Evolutionary conservation across 371 early-diverging fungal species (phyloP), one percentile per base, ranked within the genome.

Genomic region (Sporodiniella umbellata): DNA sequence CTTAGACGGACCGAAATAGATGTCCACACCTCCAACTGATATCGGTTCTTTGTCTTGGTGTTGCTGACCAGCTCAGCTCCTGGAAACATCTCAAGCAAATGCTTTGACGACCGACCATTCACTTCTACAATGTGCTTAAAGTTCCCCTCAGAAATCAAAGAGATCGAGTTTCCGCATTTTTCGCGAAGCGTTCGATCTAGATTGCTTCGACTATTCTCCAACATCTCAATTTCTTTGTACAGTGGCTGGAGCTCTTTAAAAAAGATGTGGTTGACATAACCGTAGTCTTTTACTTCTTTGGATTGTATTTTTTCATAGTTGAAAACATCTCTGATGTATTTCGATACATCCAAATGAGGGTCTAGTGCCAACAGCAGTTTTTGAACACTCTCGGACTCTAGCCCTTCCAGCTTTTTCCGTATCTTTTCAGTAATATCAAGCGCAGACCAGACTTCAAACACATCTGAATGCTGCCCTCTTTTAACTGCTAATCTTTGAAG

Each of bases 401-500:
- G 42, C 4, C 14, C 47, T 14, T 45, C 2, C 33, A 81, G 39
- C 10, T 66, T 60, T 1, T 38, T 31, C 53, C 68, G 63, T 26
- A 82, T 68, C 0, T 39, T 57, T 18, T 60, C 53, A 33, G 79
- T 74, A 1, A 79, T 63, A 37, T 76, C 72, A 1, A 84, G 53
- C 0, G 87, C 79, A 12, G 69, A 53, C 4, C 77, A 68, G 19
- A 91, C 77, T 15, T 83, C 81, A 15, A 89, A 39, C 14, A 89
- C 54, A 53, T 90, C 90, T 10, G 75, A 68, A 15, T 86, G 79
- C 7, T 83, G 81, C 19, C 83, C 85, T 40, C 74, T 73, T 37
- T 76, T 71, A 7, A 90, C 62, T 2, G 87, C 81, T 4, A 90
- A 54, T 51, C 86, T 76, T 55, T 89, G 89, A 11, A 89, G 57